phyloP scores from a whole-genome alignment of 2,329 filamentous ascomycete species.

The Sarocladium strictum region DNA sequence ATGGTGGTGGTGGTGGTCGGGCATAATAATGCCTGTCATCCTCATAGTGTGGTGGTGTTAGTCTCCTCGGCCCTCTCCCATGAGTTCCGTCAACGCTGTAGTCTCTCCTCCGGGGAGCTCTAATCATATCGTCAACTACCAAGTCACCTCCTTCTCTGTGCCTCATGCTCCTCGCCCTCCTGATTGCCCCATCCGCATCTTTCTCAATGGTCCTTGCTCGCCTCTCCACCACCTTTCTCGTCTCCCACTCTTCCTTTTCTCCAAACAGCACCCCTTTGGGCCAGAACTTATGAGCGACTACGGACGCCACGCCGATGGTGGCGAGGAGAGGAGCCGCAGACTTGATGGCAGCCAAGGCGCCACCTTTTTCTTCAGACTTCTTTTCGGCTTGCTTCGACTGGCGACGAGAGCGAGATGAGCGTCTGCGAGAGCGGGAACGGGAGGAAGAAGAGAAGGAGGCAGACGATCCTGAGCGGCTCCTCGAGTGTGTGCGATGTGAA shows the following conservation, averaged over 20 bases:
- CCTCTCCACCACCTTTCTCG: not conserved
- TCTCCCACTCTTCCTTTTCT: constrained; percentile 24
- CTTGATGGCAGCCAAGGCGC: constrained; percentile 20
- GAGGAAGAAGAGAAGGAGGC: constrained; percentile 1
- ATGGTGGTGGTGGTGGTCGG: not conserved
- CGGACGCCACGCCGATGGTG: constrained; percentile 27
- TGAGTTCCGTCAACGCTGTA: not conserved
- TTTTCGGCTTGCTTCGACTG: not conserved
- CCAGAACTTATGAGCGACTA: constrained; percentile 30
- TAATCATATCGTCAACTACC: constrained; percentile 1
- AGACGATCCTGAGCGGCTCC: not conserved
- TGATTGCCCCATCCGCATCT: constrained; percentile 7
- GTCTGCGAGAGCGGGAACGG: not conserved
- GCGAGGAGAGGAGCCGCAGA: constrained; percentile 26
- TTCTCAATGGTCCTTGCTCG: not conserved
- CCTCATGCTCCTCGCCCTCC: not conserved
- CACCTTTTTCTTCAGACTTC: constrained; percentile 14
- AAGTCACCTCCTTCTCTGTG: not conserved
- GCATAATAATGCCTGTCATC: not conserved
- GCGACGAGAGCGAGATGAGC: not conserved
- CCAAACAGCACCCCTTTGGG: constrained; percentile 24
- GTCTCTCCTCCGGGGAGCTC: not conserved
- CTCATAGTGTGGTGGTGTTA: not conserved
- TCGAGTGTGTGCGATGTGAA: not conserved
- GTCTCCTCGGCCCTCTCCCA: not conserved